Conservation (phyloP, 2,329 filamentous ascomycete genomes). For the Parastagonospora avenae region DNA sequence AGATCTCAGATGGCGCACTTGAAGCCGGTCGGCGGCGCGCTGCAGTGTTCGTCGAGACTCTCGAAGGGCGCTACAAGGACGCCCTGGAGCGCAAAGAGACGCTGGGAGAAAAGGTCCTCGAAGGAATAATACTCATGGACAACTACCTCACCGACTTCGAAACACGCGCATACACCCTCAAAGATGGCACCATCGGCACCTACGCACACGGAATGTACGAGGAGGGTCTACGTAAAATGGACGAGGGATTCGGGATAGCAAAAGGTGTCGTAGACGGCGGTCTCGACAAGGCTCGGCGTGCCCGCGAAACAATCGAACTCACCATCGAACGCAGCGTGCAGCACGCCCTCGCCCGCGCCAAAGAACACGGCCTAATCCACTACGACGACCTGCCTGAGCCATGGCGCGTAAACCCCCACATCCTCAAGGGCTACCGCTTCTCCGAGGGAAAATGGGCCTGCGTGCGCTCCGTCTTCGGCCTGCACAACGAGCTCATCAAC, state of each 20-base stretch:
- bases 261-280: conserved; percentile 79
- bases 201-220: conserved; percentile 75
- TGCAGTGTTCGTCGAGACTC: conserved; percentile 87
- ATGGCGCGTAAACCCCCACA: conserved; percentile 95
- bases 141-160: conserved; percentile 86
- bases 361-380: conserved; percentile 79
- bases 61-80: conserved; percentile 87
- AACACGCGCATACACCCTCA: conserved; percentile 76
- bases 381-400: conserved; percentile 91
- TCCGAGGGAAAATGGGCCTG: conserved; percentile 89
- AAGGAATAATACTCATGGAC: conserved; percentile 86
- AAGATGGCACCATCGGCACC: conserved; percentile 75
- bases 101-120: conserved; percentile 87
- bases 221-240: conserved; percentile 78
- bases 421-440: conserved; percentile 90
- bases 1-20: conserved; percentile 87
- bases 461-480: conserved; percentile 77
- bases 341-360: conserved; percentile 73
- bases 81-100: conserved; percentile 83
- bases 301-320: conserved; percentile 64
- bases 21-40: conserved; percentile 83
- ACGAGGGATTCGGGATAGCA: conserved; percentile 76
- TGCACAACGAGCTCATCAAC: conserved; percentile 94
- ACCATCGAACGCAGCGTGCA: conserved; percentile 85
- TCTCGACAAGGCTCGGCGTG: conserved; percentile 79